Percentiles rank a stretch among this genome's conserved stretches.
Evolutionary conservation across 2,329 filamentous ascomycete species (phyloP).

Genomic region (Laburnicola sp.): DNA sequence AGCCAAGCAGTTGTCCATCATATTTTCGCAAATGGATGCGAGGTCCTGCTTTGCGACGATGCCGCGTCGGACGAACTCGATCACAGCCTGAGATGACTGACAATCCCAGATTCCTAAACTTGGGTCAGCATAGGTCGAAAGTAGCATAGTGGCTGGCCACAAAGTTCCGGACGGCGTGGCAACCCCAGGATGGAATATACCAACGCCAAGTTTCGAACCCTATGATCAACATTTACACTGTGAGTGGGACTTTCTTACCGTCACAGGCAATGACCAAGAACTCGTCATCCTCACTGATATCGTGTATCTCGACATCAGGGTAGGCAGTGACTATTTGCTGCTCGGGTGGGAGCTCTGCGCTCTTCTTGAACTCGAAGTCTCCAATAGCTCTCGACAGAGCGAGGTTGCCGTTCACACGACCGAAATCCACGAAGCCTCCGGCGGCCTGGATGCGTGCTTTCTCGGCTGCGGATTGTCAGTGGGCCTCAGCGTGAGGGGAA

Average conservation of each 20-base stretch:
- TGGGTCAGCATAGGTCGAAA: slow-evolving; percentile 13
- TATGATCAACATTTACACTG: too few species aligned
- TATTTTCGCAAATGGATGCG: slow-evolving; percentile 96
- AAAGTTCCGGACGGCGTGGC: too few species aligned
- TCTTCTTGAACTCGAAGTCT: slow-evolving; percentile 99
- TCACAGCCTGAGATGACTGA: slow-evolving; percentile 94
- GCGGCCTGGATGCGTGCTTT: slow-evolving; percentile 95
- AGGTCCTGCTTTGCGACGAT: slow-evolving; percentile 96
- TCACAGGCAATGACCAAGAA: slow-evolving; percentile 61
- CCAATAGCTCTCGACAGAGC: slow-evolving; percentile 96
- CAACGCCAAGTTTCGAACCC: too few species aligned
- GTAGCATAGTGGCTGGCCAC: neutral
- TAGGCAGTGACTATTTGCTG: slow-evolving; percentile 98
- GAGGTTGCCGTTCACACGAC: slow-evolving; percentile 96
- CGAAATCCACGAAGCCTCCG: slow-evolving; percentile 97
- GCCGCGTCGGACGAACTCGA: slow-evolving; percentile 94
- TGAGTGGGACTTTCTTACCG: slow-evolving; percentile 31
- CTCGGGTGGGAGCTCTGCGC: slow-evolving; percentile 92
- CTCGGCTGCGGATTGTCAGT: slow-evolving; percentile 65
- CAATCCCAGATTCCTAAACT: slow-evolving; percentile 95
- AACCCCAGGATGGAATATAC: too few species aligned
- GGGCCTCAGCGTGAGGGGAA: slow-evolving; percentile 1
- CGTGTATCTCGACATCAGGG: slow-evolving; percentile 90
- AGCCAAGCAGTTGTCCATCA: slow-evolving; percentile 99
- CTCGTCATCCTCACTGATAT: slow-evolving; percentile 90